Conservation (phyloP, 1,284 basidiomycete genomes). For the Cystobasidium pallidum region DNA sequence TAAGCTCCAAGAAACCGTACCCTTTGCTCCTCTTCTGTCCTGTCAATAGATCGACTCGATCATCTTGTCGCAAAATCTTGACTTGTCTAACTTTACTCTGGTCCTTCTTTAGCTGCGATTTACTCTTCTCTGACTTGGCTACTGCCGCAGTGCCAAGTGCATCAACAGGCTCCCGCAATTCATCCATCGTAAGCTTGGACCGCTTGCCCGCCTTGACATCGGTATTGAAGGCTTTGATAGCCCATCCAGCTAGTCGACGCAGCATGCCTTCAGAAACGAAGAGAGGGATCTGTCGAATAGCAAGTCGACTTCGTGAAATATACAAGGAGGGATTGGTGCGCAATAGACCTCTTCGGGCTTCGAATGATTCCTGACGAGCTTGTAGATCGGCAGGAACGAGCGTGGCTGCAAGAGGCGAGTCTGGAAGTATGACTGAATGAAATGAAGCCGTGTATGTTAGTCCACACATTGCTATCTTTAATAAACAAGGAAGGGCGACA, state of each 20-base stretch:
- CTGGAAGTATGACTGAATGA: constrained; percentile 77
- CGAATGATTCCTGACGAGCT: constrained; percentile 78
- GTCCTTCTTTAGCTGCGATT: constrained; percentile 54
- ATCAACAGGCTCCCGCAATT: constrained; percentile 55
- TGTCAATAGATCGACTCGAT: constrained; percentile 83
- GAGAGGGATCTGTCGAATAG: constrained; percentile 86
- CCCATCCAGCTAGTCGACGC: constrained; percentile 82
- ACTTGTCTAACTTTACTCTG: constrained; percentile 71
- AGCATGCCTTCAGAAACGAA: constrained; percentile 87
- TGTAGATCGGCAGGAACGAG: constrained; percentile 76
- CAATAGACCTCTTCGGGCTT: constrained; percentile 74
- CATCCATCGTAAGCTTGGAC: constrained; percentile 60
- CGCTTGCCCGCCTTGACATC: constrained; percentile 74
- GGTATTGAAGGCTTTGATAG: constrained; percentile 74
- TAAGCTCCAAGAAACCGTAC: constrained; percentile 94
- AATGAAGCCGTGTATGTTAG: constrained; percentile 20
- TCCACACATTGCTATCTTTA: too few species aligned
- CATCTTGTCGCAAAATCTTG: constrained; percentile 84
- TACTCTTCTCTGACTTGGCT: constrained; percentile 52
- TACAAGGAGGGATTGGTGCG: constrained; percentile 90
- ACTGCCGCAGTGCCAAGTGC: constrained; percentile 44
- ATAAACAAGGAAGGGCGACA: constrained; percentile 55
- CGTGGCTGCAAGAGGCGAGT: constrained; percentile 72
- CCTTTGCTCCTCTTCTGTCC: constrained; percentile 85
- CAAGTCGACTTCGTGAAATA: constrained; percentile 90